Percentiles rank a stretch among this genome's conserved stretches.
Evolutionary conservation across 2,329 filamentous ascomycete species (phyloP).

Genomic region (Sclerotinia glacialis): DNA sequence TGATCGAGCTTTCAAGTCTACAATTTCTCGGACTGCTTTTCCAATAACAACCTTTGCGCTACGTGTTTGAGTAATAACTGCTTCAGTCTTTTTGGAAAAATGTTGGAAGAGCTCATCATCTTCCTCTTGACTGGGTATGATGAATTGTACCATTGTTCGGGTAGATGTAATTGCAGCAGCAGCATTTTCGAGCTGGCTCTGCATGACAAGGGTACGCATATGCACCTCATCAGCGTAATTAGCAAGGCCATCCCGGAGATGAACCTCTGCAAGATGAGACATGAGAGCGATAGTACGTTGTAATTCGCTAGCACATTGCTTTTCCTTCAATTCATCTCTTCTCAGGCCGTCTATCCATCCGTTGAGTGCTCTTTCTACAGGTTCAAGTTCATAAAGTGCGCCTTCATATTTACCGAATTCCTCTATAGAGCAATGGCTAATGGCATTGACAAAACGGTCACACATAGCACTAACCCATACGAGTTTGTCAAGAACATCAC

Average conservation of each 20-base stretch:
- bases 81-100: slow-evolving; percentile 68
- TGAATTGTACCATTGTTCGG: slow-evolving; percentile 64
- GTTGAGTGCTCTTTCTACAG: slow-evolving; percentile 85
- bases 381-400: slow-evolving; percentile 82
- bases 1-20: slow-evolving; percentile 73
- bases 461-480: slow-evolving; percentile 81
- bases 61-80: slow-evolving; percentile 70
- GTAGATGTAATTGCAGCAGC: slow-evolving; percentile 64
- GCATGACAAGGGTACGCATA: slow-evolving; percentile 72
- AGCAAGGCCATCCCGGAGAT: slow-evolving; percentile 67
- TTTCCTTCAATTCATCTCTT: slow-evolving; percentile 80
- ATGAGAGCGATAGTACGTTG: slow-evolving; percentile 82
- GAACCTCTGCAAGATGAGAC: slow-evolving; percentile 78
- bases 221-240: slow-evolving; percentile 76
- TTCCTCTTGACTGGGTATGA: slow-evolving; percentile 54
- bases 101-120: slow-evolving; percentile 66
- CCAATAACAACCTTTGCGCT: slow-evolving; percentile 79
- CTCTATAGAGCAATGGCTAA: slow-evolving; percentile 72
- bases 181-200: slow-evolving; percentile 77
- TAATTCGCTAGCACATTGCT: slow-evolving; percentile 76
- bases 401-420: slow-evolving; percentile 77
- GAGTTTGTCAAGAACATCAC: slow-evolving; percentile 80
- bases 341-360: slow-evolving; percentile 82
- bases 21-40: slow-evolving; percentile 72
- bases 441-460: slow-evolving; percentile 76